Base-by-base conservation (phyloP, 139 green algal genomes). In the Ettlia oleoabundans region DNA sequence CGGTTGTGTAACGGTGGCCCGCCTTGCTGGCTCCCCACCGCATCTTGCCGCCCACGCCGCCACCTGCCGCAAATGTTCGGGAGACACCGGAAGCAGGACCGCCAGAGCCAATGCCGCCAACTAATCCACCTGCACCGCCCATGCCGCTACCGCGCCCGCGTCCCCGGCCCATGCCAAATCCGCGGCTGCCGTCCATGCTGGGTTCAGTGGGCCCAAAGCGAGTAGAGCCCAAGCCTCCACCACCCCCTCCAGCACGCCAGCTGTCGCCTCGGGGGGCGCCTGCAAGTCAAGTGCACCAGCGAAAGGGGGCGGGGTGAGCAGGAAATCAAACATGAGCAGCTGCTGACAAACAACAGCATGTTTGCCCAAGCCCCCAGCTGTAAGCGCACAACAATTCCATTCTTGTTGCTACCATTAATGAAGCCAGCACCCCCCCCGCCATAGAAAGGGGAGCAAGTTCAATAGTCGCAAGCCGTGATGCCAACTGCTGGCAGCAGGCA, bases 121-220 rank as follows among this genome's bases (percentile, higher is more conserved):
- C 63, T 13, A 77, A 42, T 18, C 47, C 71, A n/a, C n/a, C n/a
- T n/a, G n/a, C n/a, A n/a, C n/a, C n/a, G n/a, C n/a, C n/a, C n/a
- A n/a, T n/a, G 71, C 47, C 71, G 26, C 40, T 30, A 10, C 52
- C 83, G 21, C 65, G 32, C 33, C 51, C 51, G 6, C 84, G 66
- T 0, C 83, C 83, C 0, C 82, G 84, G 43, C 86, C 86, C 62
- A 79, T 77, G 32, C 84, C 80, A 82, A 86, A 88, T 28, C 80
- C 82, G n/a, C 86, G 71, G 76, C 86, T 82, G 41, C 82, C 77
- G 43, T 71, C 74, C 21, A 86, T 40, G 72, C 74, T 68, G 67
- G 70, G 69, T 37, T 73, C 76, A 0, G 67, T 30, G 5, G 67
- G 72, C 26, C 72, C 72, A 67, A 79, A 79, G 72, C 72, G 72